These are phyloP conservation scores for Aurifilum marmelostoma DNA, from an alignment of 2,329 filamentous ascomycete species.

Conservation along the genomic window DNA sequence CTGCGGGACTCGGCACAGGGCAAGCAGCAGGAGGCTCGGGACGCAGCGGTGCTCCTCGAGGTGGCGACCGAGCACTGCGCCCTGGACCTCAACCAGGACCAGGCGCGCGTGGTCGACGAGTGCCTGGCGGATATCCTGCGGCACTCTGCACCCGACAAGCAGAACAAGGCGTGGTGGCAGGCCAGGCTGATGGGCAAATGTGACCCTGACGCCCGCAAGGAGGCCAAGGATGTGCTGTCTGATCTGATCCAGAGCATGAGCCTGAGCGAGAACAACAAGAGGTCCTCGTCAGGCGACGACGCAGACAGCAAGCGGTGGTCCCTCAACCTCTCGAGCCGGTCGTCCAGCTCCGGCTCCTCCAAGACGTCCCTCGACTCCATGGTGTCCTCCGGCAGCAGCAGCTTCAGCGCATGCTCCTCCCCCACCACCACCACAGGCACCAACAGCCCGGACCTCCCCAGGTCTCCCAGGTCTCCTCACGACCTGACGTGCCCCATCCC, in stretches of 20 bases:
- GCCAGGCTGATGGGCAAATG: slow-evolving; percentile 26
- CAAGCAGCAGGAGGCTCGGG: slow-evolving; percentile 27
- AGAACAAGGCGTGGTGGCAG: slow-evolving; percentile 29
- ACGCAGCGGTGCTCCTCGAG: slow-evolving; percentile 26
- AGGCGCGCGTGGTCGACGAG: slow-evolving; percentile 25
- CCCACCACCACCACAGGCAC: slow-evolving; percentile 15
- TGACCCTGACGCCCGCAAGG: slow-evolving; percentile 27
- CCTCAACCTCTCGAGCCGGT: slow-evolving; percentile 15
- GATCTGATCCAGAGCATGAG: slow-evolving; percentile 28
- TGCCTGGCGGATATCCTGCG: slow-evolving; percentile 25
- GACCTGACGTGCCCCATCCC: slow-evolving; percentile 16
- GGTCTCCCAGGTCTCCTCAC: slow-evolving; percentile 14
- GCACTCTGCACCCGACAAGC: slow-evolving; percentile 23
- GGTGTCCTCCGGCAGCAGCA: slow-evolving; percentile 19
- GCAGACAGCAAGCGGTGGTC: slow-evolving; percentile 2
- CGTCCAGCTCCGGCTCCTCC: slow-evolving; percentile 26
- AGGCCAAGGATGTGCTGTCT: slow-evolving; percentile 26
- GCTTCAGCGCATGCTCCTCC: slow-evolving; percentile 19
- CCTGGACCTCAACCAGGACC: slow-evolving; percentile 25
- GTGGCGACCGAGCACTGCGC: slow-evolving; percentile 28
- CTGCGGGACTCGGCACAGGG: slow-evolving; percentile 25
- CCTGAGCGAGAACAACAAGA: slow-evolving; percentile 23
- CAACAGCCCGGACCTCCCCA: slow-evolving; percentile 18
- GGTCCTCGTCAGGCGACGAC: slow-evolving; percentile 11
- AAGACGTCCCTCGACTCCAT: slow-evolving; percentile 26